A percentile compares a stretch with the other conserved stretches of the same genome.
These are phyloP conservation scores for Berberis vulgaris DNA, from an alignment of 164 flowering plant genomes.

Conservation along the genomic window DNA sequence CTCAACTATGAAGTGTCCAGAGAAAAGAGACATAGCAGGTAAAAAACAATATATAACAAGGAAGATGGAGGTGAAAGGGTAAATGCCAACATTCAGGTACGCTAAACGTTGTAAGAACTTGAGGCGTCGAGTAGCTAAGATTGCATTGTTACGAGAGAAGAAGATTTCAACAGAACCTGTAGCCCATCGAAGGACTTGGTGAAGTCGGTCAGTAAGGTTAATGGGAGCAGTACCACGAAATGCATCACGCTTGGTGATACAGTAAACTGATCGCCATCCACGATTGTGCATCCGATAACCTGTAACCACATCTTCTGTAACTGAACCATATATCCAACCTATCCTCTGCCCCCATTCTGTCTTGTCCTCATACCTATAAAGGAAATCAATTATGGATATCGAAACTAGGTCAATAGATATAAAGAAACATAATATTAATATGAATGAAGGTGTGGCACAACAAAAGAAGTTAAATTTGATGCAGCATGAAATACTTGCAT, in stretches of 20 bases:
- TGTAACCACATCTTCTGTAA: conserved; percentile 1
- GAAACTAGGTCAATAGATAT: too few relatives aligned
- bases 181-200: conserved; percentile 9
- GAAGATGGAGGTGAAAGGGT: conserved; percentile 6
- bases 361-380: conserved; percentile 2
- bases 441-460: too few relatives aligned
- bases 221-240: conserved; percentile 4
- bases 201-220: conserved; percentile 1
- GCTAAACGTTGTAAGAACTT: conserved; percentile 1
- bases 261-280: conserved; percentile 5
- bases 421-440: too few relatives aligned
- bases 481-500: too few relatives aligned
- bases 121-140: conserved; percentile 3
- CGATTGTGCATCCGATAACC: conserved; percentile 5
- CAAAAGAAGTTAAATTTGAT: too few relatives aligned
- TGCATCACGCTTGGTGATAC: conserved; percentile 5
- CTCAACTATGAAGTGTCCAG: conserved; percentile 5
- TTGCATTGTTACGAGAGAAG: conserved; percentile 3
- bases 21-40: conserved; percentile 6
- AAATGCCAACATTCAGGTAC: conserved; percentile 6
- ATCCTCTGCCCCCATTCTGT: conserved; percentile 2
- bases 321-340: conserved; percentile 6
- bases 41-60: conserved; percentile 3
- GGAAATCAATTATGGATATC: neutral
- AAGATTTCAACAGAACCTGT: conserved; percentile 8